These are phyloP conservation scores for Jaltomata sinuosa DNA, from an alignment of 257 asterid species.

Conservation along the genomic window DNA sequence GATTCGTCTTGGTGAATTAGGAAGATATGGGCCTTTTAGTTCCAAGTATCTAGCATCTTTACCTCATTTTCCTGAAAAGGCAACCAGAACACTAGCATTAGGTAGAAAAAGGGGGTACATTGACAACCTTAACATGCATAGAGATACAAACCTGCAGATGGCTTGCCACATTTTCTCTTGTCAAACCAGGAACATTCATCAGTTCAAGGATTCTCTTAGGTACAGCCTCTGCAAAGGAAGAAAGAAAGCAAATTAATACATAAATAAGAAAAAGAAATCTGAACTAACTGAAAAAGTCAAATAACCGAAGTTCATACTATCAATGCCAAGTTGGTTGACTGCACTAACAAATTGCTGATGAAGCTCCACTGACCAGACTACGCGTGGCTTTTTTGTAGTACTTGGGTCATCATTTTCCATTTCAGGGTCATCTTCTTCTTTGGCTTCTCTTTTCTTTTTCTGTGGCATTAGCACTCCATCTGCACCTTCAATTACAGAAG, in stretches of 20 bases:
- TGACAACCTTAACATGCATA: slow-evolving; percentile 2
- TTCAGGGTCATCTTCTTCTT: slow-evolving; percentile 56
- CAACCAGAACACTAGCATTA: neutral
- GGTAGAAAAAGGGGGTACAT: neutral
- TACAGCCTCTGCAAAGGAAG: slow-evolving; percentile 60
- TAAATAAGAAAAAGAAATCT: neutral
- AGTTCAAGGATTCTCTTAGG: slow-evolving; percentile 81
- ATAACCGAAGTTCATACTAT: slow-evolving; percentile 44
- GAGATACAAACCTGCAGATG: slow-evolving; percentile 63
- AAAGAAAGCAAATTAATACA: slow-evolving; percentile 6
- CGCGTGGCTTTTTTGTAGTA: slow-evolving; percentile 71
- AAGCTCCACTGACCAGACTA: slow-evolving; percentile 93
- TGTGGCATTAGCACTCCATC: slow-evolving; percentile 35
- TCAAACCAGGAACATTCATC: slow-evolving; percentile 85
- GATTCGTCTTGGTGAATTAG: slow-evolving; percentile 5
- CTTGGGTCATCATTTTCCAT: slow-evolving; percentile 56
- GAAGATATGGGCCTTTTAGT: slow-evolving; percentile 7
- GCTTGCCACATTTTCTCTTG: slow-evolving; percentile 88
- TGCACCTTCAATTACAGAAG: slow-evolving; percentile 43
- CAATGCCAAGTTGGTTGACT: slow-evolving; percentile 84
- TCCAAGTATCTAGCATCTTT: slow-evolving; percentile 5
- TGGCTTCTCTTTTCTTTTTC: slow-evolving; percentile 55
- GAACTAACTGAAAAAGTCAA: neutral
- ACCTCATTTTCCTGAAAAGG: slow-evolving; percentile 8
- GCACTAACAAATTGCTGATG: slow-evolving; percentile 88